Evolutionary conservation across 768 basidiomycete genomes (phyloP), one percentile per base, ranked within the genome.

Genomic region (Tylopilus sp.): DNA sequence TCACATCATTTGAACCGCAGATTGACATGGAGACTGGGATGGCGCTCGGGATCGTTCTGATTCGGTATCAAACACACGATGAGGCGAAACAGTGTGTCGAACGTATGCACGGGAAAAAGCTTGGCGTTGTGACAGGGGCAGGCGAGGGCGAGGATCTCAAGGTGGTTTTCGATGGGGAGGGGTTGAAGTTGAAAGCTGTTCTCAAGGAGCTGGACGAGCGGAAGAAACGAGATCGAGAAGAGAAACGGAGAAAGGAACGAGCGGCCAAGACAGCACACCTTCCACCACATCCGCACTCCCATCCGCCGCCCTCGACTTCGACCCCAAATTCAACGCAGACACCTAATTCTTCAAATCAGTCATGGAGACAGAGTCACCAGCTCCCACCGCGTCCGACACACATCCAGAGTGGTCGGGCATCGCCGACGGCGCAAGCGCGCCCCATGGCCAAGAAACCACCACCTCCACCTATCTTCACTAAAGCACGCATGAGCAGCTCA

Each of bases 161-260:
- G 26, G 89, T 88, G 6, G 86, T 89, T 12, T 75, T 93, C 45
- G 95, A 98, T 66, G 83, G 82, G 0, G 86, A 92, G 53, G 85
- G 86, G 4, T 65, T 72, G 53, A 77, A 79, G 56, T 65, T 86
- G 55, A 80, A 78, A 50, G 83, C 82, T 8, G 81, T 88, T 20
- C 68, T 87, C 65, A 80, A 79, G 59, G 86, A 85, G 68, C 62
- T 85, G 56, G 82, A 87, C 17, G 73, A 73, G 28, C 67, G 70
- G 26, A 68, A 69, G 76, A 76, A 67, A 62, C 71, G 73, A 63
- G 78, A 73, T 45, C 57, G 73, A 67, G 75, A 76, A 56, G 73
- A 69, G 65, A 79, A 77, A 62, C 73, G 76, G 57, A 76, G 71
- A 67, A 71, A 71, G 53, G 70, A 71, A 46, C 64, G 66, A 57